A percentile compares a stretch with the other conserved stretches of the same genome.
Evolutionary conservation across 495 filamentous ascomycete genomes (phyloP).

Genomic region (Podospora didyma): DNA sequence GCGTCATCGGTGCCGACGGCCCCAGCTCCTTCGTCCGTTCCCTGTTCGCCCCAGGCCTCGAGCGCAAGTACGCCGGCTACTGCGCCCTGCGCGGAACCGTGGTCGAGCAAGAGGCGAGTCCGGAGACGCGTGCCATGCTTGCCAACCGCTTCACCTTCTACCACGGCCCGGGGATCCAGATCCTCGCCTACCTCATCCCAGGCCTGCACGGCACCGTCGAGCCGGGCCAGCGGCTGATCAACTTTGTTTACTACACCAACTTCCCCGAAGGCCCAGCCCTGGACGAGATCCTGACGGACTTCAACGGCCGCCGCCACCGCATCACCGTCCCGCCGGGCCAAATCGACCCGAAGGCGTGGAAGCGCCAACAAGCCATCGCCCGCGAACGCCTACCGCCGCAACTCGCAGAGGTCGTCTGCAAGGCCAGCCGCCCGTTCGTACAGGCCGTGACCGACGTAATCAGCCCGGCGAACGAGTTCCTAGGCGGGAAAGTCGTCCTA

Average conservation of each 20-base stretch:
- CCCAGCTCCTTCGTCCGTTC: slow-evolving; percentile 49
- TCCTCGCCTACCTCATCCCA: slow-evolving; percentile 52
- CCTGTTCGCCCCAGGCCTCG: slow-evolving; percentile 39
- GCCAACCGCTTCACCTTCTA: slow-evolving; percentile 53
- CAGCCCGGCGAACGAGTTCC: slow-evolving; percentile 38
- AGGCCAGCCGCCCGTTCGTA: slow-evolving; percentile 48
- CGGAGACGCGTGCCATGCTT: slow-evolving; percentile 60
- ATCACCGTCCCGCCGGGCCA: slow-evolving; percentile 50
- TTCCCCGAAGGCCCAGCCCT: slow-evolving; percentile 42
- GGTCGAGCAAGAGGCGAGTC: slow-evolving; percentile 70
- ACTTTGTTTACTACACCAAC: slow-evolving; percentile 58
- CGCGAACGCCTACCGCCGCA: slow-evolving; percentile 42
- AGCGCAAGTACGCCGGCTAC: slow-evolving; percentile 54
- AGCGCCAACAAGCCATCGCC: slow-evolving; percentile 40
- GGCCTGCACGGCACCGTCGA: slow-evolving; percentile 45
- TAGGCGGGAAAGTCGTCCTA: slow-evolving; percentile 47
- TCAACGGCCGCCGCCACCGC: slow-evolving; percentile 37
- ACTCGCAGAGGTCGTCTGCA: slow-evolving; percentile 50
- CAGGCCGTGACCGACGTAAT: slow-evolving; percentile 54
- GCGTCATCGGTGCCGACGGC: slow-evolving; percentile 54
- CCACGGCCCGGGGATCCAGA: slow-evolving; percentile 39
- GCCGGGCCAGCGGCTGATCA: slow-evolving; percentile 46
- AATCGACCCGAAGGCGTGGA: slow-evolving; percentile 39
- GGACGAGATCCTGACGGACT: slow-evolving; percentile 51
- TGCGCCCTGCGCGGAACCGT: slow-evolving; percentile 53